Base-by-base conservation (phyloP, 768 basidiomycete species). In the Trametes coccinea region DNA sequence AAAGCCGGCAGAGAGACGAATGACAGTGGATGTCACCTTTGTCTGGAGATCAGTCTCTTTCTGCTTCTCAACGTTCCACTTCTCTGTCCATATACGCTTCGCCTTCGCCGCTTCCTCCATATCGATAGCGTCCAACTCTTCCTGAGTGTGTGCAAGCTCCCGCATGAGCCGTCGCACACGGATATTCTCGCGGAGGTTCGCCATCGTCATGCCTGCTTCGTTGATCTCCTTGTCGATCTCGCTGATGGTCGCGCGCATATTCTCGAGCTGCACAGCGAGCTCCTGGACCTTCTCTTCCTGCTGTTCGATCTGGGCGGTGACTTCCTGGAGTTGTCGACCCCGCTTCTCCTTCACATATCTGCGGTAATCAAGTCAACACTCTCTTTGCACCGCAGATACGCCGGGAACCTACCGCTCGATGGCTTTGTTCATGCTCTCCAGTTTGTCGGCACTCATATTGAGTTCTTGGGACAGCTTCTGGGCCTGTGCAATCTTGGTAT, bases 21-120 rank as follows among this genome's bases (percentile, higher is more conserved):
- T 22, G 22, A 22, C 22, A 22, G 39, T 5, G 16, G 30, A 30
- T 66, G 80, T 29, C 63, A 92, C 93, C 78, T 83, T 80, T 66
- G 82, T 83, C 64, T 89, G 86, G 66, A 93, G 75, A 40, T 87
- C 80, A 13, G 83, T 84, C 76, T 95, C 92, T 70, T 80, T 85
- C 64, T 84, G 79, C 71, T 92, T 88, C 68, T 87, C 88, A 2
- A 79, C 75, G 31, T 80, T 79, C 75, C 90, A 98, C 68, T 88
- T 84, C 53, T 87, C 85, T 56, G 95, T 86, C 73, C 96, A 99
- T 59, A 87, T 90, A 59, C 89, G 82, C 72, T 87, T 86, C 22
- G 93, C 91, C 71, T 85, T 90, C 17, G 88, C 89, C 17, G 93
- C 92, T 62, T 85, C 87, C 66, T 95, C 93, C 76, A 98, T 83